Percentiles rank a stretch among this genome's conserved stretches.
phyloP scores from a whole-genome alignment of 805 yeast genomes.

The Candida tammaniensis region DNA sequence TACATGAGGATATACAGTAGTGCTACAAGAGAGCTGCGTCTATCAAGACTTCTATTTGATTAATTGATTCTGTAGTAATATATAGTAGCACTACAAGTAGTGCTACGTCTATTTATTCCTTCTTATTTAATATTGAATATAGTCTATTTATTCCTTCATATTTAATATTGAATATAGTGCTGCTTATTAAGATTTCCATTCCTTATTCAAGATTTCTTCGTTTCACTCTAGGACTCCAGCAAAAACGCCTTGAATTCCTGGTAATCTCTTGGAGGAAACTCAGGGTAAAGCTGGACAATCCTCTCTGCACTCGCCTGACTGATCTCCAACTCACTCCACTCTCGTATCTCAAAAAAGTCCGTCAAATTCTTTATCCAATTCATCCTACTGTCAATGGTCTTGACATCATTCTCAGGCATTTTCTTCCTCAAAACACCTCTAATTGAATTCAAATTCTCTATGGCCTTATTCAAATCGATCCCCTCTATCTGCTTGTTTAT shows the following conservation, averaged over 20 bases:
- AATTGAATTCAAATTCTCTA: constrained; percentile 56
- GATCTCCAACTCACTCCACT: constrained; percentile 53
- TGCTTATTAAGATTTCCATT: too few relatives aligned
- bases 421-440: constrained; percentile 49
- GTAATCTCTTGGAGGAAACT: constrained; percentile 40
- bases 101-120: too few relatives aligned
- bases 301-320: constrained; percentile 29
- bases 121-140: too few relatives aligned
- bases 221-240: background rate
- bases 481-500: constrained; percentile 49
- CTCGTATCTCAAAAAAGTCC: constrained; percentile 53
- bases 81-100: too few relatives aligned
- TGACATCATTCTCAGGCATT: constrained; percentile 45
- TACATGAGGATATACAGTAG: constrained; percentile 54
- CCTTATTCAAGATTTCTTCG: too few relatives aligned
- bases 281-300: constrained; percentile 50
- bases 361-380: constrained; percentile 66
- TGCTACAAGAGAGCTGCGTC: background rate
- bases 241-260: constrained; percentile 12
- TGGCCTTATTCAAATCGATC: constrained; percentile 54
- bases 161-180: too few relatives aligned
- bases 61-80: too few relatives aligned
- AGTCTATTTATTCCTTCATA: too few relatives aligned
- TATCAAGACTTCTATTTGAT: background rate
- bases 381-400: constrained; percentile 60